phyloP scores from a whole-genome alignment of 495 filamentous ascomycete species.

The Penicillium pancosmium region DNA sequence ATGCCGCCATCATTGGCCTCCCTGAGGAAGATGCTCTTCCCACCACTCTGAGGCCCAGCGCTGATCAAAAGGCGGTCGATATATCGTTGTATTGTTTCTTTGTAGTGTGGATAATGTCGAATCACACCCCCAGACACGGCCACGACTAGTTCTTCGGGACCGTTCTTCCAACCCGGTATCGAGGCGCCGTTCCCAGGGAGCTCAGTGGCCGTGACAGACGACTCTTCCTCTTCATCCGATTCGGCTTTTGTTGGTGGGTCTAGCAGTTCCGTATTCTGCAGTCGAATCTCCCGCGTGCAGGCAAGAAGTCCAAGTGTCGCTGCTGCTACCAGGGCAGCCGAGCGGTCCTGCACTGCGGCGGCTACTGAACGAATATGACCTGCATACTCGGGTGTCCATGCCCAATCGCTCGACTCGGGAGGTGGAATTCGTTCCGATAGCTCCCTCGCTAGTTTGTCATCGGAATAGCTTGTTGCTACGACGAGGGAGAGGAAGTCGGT shows the following conservation, averaged over 20 bases:
- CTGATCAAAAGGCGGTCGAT: conserved; percentile 59
- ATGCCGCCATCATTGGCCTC: conserved; percentile 73
- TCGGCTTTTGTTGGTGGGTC: background rate
- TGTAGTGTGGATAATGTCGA: conserved; percentile 68
- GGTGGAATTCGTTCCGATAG: conserved; percentile 50
- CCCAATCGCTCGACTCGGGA: conserved; percentile 41
- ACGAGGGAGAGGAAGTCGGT: conserved; percentile 68
- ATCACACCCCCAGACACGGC: conserved; percentile 76
- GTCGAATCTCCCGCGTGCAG: conserved; percentile 60
- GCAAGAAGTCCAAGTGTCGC: conserved; percentile 64
- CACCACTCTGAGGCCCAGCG: conserved; percentile 48
- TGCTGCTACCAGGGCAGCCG: conserved; percentile 65
- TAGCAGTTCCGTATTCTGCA: conserved; percentile 18
- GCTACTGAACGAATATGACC: conserved; percentile 56
- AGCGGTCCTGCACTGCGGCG: conserved; percentile 61
- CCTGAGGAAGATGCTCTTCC: conserved; percentile 58
- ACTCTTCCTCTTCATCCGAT: background rate
- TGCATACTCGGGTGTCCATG: conserved; percentile 60
- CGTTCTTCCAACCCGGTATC: conserved; percentile 27
- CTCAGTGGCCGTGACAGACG: background rate
- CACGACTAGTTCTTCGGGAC: conserved; percentile 62
- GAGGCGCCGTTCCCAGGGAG: conserved; percentile 13
- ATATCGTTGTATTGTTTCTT: conserved; percentile 61
- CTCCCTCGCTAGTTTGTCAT: conserved; percentile 44
- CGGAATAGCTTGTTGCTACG: conserved; percentile 43